A percentile compares a stretch with the other conserved stretches of the same genome.
Evolutionary conservation across 768 basidiomycete species (phyloP).

Genomic region (Kwoniella sp.): DNA sequence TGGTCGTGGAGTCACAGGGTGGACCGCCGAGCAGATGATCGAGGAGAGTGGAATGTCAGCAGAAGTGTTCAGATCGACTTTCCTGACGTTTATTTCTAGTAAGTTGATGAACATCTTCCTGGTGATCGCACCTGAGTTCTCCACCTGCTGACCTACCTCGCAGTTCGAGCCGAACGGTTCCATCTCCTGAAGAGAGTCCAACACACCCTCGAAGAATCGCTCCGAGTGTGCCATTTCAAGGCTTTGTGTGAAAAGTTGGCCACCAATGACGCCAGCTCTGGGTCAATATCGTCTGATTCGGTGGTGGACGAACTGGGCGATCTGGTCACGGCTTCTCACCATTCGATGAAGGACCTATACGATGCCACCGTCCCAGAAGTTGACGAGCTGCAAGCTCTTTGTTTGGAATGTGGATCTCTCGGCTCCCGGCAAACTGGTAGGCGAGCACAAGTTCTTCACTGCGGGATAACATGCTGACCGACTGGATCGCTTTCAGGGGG

Average conservation of each 20-base stretch:
- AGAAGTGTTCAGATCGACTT: constrained; percentile 66
- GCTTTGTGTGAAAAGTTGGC: neutral
- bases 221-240: constrained; percentile 62
- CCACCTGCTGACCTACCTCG: neutral
- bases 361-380: constrained; percentile 81
- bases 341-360: constrained; percentile 68
- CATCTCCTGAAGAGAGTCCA: constrained; percentile 77
- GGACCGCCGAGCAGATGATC: constrained; percentile 75
- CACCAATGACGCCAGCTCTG: neutral
- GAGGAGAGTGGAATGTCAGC: constrained; percentile 64
- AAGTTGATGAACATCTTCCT: constrained; percentile 37
- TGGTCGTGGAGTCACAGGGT: constrained; percentile 62
- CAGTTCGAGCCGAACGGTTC: constrained; percentile 64
- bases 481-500: constrained; percentile 61
- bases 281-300: neutral
- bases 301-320: constrained; percentile 60
- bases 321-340: constrained; percentile 78
- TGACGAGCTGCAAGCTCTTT: constrained; percentile 68
- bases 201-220: constrained; percentile 78
- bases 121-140: neutral
- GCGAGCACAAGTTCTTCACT: constrained; percentile 21
- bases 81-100: constrained; percentile 79
- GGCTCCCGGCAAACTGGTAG: constrained; percentile 86
- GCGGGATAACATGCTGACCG: neutral
- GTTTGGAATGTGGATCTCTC: constrained; percentile 70